A percentile compares a stretch with the other conserved stretches of the same genome.
phyloP scores from a whole-genome alignment of 805 yeast genomes.

The Yarrowia keelungensis region DNA sequence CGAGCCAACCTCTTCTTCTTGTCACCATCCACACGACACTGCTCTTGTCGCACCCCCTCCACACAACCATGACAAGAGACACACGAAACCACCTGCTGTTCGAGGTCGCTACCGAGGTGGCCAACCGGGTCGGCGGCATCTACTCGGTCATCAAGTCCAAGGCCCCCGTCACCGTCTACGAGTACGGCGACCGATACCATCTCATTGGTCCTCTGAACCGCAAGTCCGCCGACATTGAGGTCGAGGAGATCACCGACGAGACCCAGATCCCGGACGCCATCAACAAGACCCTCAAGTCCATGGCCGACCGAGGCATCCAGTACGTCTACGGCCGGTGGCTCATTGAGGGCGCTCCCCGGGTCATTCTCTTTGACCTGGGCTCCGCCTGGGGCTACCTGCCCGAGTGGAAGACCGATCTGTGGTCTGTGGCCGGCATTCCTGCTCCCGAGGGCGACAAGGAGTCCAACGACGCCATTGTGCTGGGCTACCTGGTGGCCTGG shows the following conservation, averaged over 20 bases:
- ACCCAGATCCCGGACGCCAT: slow-evolving; percentile 45
- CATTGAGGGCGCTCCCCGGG: slow-evolving; percentile 97
- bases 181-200: slow-evolving; percentile 85
- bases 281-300: slow-evolving; percentile 70
- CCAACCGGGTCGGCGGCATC: slow-evolving; percentile 97
- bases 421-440: slow-evolving; percentile 92
- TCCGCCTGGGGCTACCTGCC: slow-evolving; percentile 73
- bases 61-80: slow-evolving; percentile 68
- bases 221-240: slow-evolving; percentile 75
- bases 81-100: slow-evolving; percentile 85
- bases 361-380: slow-evolving; percentile 81
- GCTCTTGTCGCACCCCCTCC: not conserved
- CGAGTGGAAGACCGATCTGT: slow-evolving; percentile 94
- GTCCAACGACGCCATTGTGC: slow-evolving; percentile 87
- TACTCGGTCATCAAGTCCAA: slow-evolving; percentile 95
- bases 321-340: slow-evolving; percentile 95
- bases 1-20: too few relatives aligned
- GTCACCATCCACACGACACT: not conserved
- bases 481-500: slow-evolving; percentile 97
- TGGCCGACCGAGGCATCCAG: slow-evolving; percentile 80
- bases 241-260: slow-evolving; percentile 66
- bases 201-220: slow-evolving; percentile 85
- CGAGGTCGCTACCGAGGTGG: slow-evolving; percentile 97
- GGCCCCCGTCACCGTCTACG: slow-evolving; percentile 95
- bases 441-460: slow-evolving; percentile 88